Evolutionary conservation across 208 protist genomes (phyloP).

Genomic region (Trypanosoma boissoni): DNA sequence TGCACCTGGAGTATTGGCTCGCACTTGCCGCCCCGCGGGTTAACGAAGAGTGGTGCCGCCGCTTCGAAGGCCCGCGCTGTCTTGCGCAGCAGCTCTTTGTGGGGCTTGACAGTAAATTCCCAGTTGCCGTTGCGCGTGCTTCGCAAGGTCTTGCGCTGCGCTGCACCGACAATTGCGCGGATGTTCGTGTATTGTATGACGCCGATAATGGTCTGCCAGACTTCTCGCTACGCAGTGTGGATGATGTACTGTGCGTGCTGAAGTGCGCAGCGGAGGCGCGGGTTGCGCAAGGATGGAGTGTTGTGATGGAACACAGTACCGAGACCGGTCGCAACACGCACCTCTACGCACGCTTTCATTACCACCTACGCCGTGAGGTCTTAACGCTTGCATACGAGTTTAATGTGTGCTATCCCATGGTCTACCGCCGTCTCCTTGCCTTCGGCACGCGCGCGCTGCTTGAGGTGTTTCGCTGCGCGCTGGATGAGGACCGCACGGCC

Average conservation of each 20-base stretch:
- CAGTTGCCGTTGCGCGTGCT: constrained; percentile 28
- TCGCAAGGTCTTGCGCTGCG: constrained; percentile 34
- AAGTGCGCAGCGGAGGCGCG: constrained; percentile 58
- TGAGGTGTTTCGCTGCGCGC: constrained; percentile 52
- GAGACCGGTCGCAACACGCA: constrained; percentile 37
- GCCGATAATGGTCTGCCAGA: constrained; percentile 30
- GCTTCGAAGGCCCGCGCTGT: constrained; percentile 79
- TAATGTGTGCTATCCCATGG: constrained; percentile 54
- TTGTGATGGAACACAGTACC: constrained; percentile 65
- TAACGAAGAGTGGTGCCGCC: constrained; percentile 79
- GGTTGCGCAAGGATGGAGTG: constrained; percentile 82
- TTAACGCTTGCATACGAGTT: constrained; percentile 77
- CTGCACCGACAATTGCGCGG: constrained; percentile 18
- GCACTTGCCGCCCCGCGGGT: constrained; percentile 50
- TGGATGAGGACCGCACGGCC: constrained; percentile 10
- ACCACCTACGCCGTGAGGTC: constrained; percentile 63
- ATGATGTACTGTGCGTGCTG: constrained; percentile 24
- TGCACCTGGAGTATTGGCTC: constrained; percentile 83
- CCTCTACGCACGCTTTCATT: constrained; percentile 55
- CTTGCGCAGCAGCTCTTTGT: constrained; percentile 87
- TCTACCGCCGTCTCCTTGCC: constrained; percentile 69
- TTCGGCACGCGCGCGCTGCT: constrained; percentile 68
- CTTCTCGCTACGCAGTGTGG: constrained; percentile 10
- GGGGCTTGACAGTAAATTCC: constrained; percentile 77
- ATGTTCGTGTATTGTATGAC: constrained; percentile 43